These are phyloP conservation scores for Hyaloraphidium curvatum DNA, from an alignment of 192 early-diverging fungal species.

Conservation along the genomic window DNA sequence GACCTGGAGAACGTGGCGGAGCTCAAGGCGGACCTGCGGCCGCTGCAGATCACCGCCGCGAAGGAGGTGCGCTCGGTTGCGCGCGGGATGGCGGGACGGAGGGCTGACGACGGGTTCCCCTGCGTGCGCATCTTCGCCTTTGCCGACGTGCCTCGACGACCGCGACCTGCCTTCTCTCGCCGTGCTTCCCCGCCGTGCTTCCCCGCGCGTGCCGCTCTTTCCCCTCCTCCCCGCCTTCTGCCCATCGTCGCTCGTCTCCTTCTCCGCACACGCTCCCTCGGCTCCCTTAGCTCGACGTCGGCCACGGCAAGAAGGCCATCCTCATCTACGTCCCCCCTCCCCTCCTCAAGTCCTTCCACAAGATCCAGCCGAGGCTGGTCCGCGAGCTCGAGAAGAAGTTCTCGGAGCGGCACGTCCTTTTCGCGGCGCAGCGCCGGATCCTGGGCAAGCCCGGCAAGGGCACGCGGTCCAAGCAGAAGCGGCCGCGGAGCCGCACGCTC, in stretches of 20 bases:
- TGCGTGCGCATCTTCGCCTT: no score
- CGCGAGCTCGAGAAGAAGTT: conserved; percentile 99
- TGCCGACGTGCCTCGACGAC: no score
- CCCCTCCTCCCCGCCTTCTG: no score
- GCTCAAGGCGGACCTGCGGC: conserved; percentile 89
- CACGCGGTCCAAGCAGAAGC: conserved; percentile 73
- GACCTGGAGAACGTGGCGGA: conserved; percentile 94
- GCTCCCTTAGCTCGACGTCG: conserved; percentile 52
- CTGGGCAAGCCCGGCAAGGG: conserved; percentile 79
- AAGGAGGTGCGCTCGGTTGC: no score
- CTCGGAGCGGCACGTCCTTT: conserved; percentile 94
- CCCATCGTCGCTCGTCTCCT: no score
- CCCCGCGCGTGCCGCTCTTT: no score
- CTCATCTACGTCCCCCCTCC: conserved; percentile 96
- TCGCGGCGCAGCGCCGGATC: conserved; percentile 88
- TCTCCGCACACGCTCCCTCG: neutral
- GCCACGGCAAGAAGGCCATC: conserved; percentile 89
- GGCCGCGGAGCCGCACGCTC: conserved; percentile 90
- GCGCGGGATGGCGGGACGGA: no score
- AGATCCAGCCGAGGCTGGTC: conserved; percentile 85
- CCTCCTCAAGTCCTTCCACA: conserved; percentile 82
- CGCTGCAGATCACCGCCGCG: conserved; percentile 81
- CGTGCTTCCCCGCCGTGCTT: no score
- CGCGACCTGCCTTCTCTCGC: no score
- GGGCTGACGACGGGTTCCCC: no score